Evolutionary conservation across 192 early-diverging fungal genomes (phyloP), one percentile per base, ranked within the genome.

Genomic region (Coemansia sp.): DNA sequence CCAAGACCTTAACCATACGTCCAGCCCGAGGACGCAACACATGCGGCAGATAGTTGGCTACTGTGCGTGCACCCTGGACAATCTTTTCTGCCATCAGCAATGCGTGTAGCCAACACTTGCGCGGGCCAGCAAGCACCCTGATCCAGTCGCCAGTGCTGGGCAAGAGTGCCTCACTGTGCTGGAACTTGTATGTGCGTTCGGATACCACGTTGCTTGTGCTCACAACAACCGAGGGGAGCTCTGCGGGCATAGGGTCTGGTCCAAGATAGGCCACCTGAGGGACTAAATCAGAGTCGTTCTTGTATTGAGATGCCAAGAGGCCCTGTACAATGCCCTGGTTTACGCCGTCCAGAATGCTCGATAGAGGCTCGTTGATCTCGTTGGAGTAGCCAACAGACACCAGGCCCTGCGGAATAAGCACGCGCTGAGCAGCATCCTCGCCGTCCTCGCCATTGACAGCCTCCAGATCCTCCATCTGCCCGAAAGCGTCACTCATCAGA

Each of bases 401-500:
- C n/a, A 91, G 91, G 37, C 93, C 93, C 48, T 92, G 91, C 47
- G 90, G 80, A 57, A 97, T 89, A 48, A 88, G 86, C 36, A 91
- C 88, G 50, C 95, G 86, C 56, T 87, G 83, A 6, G 87, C 84
- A 8, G 49, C 57, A 14, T 33, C 36, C 52, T 81, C 90, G 6
- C 84, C 80, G 14, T 47, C 55, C 8, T 16, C 31, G 55, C 81
- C 89, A 7, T 84, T 80, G 28, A 97, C 86, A 20, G 91, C 87
- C 42, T 85, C 86, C 8, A 96, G 67, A 43, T 94, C 87, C 62
- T 93, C 90, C 19, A 86, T 82, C 77, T 92, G 92, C 88, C 88
- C 89, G 21, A 89, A 78, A 14, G 89, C 85, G 63, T 96, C 93
- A 84, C 89, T 89, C 84, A 94, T 91, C 80, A 96, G 87, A 88